phyloP scores from a whole-genome alignment of 305 asterid species.

The Salvia sclarea region DNA sequence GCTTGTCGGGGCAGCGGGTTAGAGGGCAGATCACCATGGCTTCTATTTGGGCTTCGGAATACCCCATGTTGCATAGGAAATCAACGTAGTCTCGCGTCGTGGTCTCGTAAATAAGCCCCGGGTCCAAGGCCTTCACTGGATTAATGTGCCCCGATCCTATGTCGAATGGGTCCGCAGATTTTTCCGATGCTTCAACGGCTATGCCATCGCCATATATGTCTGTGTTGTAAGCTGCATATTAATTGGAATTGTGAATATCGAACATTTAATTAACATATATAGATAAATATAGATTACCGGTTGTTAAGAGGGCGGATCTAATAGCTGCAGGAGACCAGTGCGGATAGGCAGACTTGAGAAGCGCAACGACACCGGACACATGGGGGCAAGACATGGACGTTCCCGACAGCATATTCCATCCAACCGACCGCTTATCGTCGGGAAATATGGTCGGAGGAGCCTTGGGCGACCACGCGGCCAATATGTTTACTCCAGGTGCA shows the following conservation, averaged over 20 bases:
- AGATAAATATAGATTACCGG: constrained; percentile 37
- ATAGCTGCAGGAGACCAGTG: constrained; percentile 71
- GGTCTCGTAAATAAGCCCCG: constrained; percentile 59
- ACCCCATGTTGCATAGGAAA: constrained; percentile 48
- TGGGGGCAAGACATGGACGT: constrained; percentile 85
- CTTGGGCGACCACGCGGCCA: constrained; percentile 69
- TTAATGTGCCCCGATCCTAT: constrained; percentile 61
- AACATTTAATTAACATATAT: no score
- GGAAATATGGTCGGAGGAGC: constrained; percentile 41
- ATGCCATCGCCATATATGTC: constrained; percentile 53
- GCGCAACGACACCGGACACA: constrained; percentile 58
- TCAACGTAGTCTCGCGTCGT: constrained; percentile 37
- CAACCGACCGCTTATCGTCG: constrained; percentile 40
- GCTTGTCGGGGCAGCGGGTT: not conserved
- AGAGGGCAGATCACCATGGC: not conserved
- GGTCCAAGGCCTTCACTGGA: constrained; percentile 59
- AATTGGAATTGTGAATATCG: no score
- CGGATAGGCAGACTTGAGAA: constrained; percentile 58
- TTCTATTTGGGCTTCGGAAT: constrained; percentile 22
- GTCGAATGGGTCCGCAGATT: constrained; percentile 53
- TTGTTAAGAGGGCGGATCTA: constrained; percentile 63
- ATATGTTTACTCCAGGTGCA: constrained; percentile 59
- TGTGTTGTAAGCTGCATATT: constrained; percentile 43
- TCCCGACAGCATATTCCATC: constrained; percentile 58
- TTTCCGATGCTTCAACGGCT: constrained; percentile 41